Percentiles rank a stretch among this genome's conserved stretches.
Evolutionary conservation across 2,329 filamentous ascomycete species (phyloP).

Genomic region (Arthrinium phaeospermum): DNA sequence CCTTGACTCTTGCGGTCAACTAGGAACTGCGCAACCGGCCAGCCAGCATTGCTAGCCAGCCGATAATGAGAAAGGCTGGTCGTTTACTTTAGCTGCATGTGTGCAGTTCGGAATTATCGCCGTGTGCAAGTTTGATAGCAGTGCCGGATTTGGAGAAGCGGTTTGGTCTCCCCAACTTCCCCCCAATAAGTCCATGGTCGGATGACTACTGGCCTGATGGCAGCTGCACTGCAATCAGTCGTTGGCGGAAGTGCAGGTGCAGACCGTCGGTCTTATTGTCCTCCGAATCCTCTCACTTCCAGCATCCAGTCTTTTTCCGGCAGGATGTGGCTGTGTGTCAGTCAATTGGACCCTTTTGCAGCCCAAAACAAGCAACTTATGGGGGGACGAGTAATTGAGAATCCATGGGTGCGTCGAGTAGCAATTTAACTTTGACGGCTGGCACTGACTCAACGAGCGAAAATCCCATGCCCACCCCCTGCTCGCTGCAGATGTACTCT

Average conservation of each 20-base stretch:
- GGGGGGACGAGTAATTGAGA: constrained; percentile 13
- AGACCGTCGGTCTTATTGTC: constrained; percentile 7
- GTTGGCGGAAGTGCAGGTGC: background rate
- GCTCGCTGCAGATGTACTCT: background rate
- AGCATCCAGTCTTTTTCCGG: background rate
- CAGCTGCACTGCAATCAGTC: background rate
- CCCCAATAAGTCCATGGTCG: background rate
- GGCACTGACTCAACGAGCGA: background rate
- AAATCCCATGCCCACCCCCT: background rate
- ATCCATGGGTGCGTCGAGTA: background rate
- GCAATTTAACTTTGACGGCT: background rate
- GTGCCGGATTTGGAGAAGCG: background rate
- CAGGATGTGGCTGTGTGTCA: constrained; percentile 1
- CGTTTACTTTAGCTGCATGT: background rate
- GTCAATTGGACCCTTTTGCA: background rate
- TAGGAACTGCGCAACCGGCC: background rate
- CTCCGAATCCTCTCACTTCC: background rate
- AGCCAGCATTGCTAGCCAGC: background rate
- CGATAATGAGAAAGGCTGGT: no score
- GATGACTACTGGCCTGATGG: background rate
- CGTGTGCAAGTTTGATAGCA: background rate
- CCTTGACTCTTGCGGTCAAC: background rate
- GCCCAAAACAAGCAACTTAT: constrained; percentile 7
- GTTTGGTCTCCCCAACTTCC: no score
- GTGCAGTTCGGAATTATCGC: background rate